These are phyloP conservation scores for Phoma herbarum DNA, from an alignment of 2,329 filamentous ascomycete genomes.

Conservation along the genomic window DNA sequence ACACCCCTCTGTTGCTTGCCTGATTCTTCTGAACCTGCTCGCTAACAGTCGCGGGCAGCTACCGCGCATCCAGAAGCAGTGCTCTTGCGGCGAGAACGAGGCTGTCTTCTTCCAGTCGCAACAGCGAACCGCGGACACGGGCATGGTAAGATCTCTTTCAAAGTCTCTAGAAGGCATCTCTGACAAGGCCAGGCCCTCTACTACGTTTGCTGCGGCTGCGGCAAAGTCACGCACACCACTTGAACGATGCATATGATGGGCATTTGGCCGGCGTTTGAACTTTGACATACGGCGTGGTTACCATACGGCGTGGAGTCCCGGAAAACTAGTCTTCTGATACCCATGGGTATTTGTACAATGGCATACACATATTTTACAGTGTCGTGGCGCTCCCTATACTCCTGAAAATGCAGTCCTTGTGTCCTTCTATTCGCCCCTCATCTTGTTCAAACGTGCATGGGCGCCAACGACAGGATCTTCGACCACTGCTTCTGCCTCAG, in stretches of 20 bases:
- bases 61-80: conserved; percentile 85
- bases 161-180: neutral
- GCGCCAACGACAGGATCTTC: conserved; percentile 95
- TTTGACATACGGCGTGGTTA: conserved; percentile 37
- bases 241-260: conserved; percentile 23
- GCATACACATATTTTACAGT: conserved; percentile 42
- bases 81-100: conserved; percentile 88
- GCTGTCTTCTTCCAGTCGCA: conserved; percentile 99
- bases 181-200: conserved; percentile 57
- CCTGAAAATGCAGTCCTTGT: conserved; percentile 30
- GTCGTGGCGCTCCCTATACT: conserved; percentile 30
- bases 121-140: conserved; percentile 94
- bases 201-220: conserved; percentile 88
- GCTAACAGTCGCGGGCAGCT: conserved; percentile 68
- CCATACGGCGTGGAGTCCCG: conserved; percentile 39
- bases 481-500: conserved; percentile 94
- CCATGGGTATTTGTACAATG: conserved; percentile 45
- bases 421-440: neutral
- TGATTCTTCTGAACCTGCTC: conserved; percentile 50
- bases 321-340: conserved; percentile 46
- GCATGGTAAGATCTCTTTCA: conserved; percentile 75
- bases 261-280: conserved; percentile 47
- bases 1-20: conserved; percentile 43
- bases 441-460: conserved; percentile 72
- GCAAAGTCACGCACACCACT: conserved; percentile 74